Evolutionary conservation across 768 basidiomycete genomes (phyloP).

Genomic region (Filobasidium floriforme): DNA sequence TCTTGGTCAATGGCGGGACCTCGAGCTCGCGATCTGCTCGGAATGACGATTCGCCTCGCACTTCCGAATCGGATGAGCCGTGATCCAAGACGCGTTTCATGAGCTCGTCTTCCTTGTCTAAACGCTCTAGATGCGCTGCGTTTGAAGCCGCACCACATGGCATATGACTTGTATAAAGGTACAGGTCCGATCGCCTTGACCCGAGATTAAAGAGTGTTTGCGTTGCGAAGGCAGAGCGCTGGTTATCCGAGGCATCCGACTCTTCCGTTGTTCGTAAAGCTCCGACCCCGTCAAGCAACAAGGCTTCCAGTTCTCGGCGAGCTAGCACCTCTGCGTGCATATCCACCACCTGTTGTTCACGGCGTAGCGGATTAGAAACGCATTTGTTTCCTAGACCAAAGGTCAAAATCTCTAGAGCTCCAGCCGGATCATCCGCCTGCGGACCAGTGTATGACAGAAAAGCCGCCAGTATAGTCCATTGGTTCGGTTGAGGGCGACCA

Average conservation of each 20-base stretch:
- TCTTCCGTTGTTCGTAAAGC: too few species aligned
- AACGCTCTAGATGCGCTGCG: constrained; percentile 18
- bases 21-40: background rate
- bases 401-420: background rate
- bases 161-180: constrained; percentile 22
- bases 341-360: constrained; percentile 13
- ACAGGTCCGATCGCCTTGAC: constrained; percentile 3
- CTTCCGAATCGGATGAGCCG: background rate
- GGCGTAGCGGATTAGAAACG: background rate
- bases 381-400: background rate
- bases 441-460: background rate
- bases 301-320: constrained; percentile 17
- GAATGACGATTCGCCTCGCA: background rate
- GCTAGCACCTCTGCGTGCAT: constrained; percentile 24
- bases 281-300: constrained; percentile 7
- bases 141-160: constrained; percentile 21
- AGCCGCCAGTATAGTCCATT: constrained; percentile 13
- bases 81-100: background rate
- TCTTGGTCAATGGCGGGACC: constrained; percentile 14
- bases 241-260: background rate
- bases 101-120: constrained; percentile 17
- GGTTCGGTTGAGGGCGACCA: constrained; percentile 1
- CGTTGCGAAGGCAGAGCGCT: background rate
- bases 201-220: background rate
- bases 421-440: background rate